Conservation (phyloP, 306 rosid genomes). For the Benincasa hispida region DNA sequence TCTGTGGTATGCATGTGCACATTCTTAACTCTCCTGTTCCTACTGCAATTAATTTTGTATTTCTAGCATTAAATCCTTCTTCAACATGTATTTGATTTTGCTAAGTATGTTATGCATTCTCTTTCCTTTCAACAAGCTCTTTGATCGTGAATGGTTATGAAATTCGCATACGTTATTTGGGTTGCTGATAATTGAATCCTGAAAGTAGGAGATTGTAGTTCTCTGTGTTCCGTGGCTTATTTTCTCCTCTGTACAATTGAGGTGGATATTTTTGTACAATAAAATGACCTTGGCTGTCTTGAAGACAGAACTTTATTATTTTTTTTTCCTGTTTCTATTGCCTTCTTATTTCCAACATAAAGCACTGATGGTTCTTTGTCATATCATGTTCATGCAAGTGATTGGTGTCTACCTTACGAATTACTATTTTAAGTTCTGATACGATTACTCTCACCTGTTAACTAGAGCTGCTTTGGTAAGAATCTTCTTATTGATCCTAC, state of each 20-base stretch:
- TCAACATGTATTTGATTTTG: neutral
- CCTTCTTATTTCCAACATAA: neutral
- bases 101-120: neutral
- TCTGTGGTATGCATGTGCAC: conserved; percentile 65
- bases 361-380: neutral
- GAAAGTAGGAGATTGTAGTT: neutral
- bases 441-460: conserved; percentile 5
- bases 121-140: neutral
- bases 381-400: neutral
- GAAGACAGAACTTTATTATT: neutral
- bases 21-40: neutral
- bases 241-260: neutral
- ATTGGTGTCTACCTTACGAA: neutral
- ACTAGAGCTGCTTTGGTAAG: conserved; percentile 67
- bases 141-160: neutral
- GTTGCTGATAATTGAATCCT: neutral
- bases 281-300: neutral
- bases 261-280: neutral
- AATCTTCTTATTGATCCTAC: conserved; percentile 76
- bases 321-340: neutral
- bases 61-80: neutral
- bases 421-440: neutral
- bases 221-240: neutral
- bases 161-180: neutral
- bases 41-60: neutral